Evolutionary conservation across 768 basidiomycete species (phyloP).

Genomic region (Lentinula guzmanii): DNA sequence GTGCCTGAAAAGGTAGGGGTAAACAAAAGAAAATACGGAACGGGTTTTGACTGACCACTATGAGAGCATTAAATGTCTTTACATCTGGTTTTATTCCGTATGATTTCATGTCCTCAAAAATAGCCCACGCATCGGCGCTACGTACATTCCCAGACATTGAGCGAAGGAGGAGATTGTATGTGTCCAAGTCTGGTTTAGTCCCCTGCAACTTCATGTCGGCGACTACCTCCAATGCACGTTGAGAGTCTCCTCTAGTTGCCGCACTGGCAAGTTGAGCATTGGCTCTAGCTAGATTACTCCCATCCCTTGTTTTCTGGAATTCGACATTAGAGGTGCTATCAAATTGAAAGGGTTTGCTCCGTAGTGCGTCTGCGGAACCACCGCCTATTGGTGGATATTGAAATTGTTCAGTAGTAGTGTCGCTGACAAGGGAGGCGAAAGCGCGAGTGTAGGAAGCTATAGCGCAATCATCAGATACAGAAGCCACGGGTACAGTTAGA

Average conservation of each 20-base stretch:
- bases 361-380: background rate
- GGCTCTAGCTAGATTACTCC: constrained; percentile 20
- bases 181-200: constrained; percentile 44
- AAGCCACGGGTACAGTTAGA: background rate
- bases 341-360: constrained; percentile 8
- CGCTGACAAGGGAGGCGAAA: background rate
- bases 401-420: background rate
- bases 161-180: constrained; percentile 54
- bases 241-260: constrained; percentile 29
- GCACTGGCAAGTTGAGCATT: constrained; percentile 29
- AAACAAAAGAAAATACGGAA: constrained; percentile 7
- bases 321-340: constrained; percentile 12
- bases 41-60: constrained; percentile 39
- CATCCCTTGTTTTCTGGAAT: constrained; percentile 17
- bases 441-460: background rate
- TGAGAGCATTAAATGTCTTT: constrained; percentile 51
- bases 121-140: constrained; percentile 52
- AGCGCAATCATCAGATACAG: background rate
- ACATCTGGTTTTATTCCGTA: constrained; percentile 42
- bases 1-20: constrained; percentile 32
- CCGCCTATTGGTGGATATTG: background rate
- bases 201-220: constrained; percentile 52
- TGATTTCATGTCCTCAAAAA: constrained; percentile 63
- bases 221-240: constrained; percentile 37
- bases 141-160: constrained; percentile 37